phyloP scores from a whole-genome alignment of 208 protist genomes.

The Herpetomonas tarakana region DNA sequence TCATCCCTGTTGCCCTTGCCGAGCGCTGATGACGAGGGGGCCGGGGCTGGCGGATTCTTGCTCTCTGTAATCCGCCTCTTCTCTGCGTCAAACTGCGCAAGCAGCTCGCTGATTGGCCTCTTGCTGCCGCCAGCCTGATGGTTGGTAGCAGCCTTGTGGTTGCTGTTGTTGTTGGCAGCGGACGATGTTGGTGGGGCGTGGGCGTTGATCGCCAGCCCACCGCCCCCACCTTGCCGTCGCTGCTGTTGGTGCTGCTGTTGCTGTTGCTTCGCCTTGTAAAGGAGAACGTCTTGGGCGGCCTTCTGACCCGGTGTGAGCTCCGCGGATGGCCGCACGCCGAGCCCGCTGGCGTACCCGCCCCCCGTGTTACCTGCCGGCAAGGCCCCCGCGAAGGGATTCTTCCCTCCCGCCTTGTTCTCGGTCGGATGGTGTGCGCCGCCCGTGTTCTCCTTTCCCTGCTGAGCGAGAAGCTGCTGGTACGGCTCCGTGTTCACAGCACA shows the following conservation, averaged over 20 bases:
- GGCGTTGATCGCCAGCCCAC: too few species aligned
- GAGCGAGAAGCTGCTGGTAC: constrained; percentile 13
- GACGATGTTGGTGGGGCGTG: too few species aligned
- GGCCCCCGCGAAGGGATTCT: constrained; percentile 12
- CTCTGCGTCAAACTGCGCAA: constrained; percentile 44
- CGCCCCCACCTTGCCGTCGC: too few species aligned
- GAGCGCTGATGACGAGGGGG: too few species aligned
- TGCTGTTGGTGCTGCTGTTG: constrained; percentile 19
- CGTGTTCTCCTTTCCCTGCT: background rate
- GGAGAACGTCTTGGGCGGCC: constrained; percentile 4
- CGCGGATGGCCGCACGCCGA: background rate
- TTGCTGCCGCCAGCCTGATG: background rate
- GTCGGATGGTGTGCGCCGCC: background rate
- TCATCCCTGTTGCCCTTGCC: too few species aligned
- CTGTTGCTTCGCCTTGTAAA: background rate
- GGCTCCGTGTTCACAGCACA: constrained; percentile 1
- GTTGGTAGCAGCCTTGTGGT: background rate
- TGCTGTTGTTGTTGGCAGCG: too few species aligned
- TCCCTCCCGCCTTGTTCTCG: background rate
- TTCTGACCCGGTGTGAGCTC: constrained; percentile 7
- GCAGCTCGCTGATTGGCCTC: constrained; percentile 31
- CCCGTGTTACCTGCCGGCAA: background rate
- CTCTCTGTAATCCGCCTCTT: constrained; percentile 34
- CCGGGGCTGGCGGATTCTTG: constrained; percentile 4
- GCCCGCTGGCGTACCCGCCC: constrained; percentile 6